A percentile compares a stretch with the other conserved stretches of the same genome.
phyloP scores from a whole-genome alignment of 2,329 filamentous ascomycete genomes.

The Diaporthe citriasiana region DNA sequence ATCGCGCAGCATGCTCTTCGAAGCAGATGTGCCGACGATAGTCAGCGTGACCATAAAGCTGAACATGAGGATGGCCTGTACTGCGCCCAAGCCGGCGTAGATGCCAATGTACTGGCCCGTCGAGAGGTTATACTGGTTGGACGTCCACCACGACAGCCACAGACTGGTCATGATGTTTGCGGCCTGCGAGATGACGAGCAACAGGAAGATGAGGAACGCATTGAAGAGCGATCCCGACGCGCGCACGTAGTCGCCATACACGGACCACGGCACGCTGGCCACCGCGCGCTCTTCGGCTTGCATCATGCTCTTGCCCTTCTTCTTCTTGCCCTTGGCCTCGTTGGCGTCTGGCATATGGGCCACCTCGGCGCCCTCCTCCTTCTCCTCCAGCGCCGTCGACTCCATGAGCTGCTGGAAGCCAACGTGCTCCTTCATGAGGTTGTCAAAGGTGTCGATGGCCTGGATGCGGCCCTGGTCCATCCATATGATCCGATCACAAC shows the following conservation, averaged over 20 bases:
- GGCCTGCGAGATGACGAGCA: slow-evolving; percentile 81
- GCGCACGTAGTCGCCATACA: slow-evolving; percentile 83
- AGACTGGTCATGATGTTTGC: slow-evolving; percentile 89
- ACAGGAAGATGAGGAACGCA: slow-evolving; percentile 72
- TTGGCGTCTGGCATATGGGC: slow-evolving; percentile 50
- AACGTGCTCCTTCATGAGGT: slow-evolving; percentile 72
- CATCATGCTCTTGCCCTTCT: slow-evolving; percentile 75
- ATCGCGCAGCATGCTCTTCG: slow-evolving; percentile 83
- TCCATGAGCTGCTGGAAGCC: slow-evolving; percentile 89
- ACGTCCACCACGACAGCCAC: slow-evolving; percentile 96
- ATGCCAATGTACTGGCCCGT: slow-evolving; percentile 80
- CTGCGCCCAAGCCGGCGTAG: slow-evolving; percentile 78
- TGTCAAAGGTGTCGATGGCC: slow-evolving; percentile 74
- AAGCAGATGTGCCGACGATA: slow-evolving; percentile 83
- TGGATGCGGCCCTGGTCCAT: slow-evolving; percentile 74
- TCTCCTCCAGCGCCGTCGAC: slow-evolving; percentile 81
- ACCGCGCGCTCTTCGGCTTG: slow-evolving; percentile 79
- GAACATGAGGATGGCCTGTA: slow-evolving; percentile 83
- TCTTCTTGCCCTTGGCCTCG: slow-evolving; percentile 65
- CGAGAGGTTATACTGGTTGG: slow-evolving; percentile 77
- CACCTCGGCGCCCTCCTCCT: slow-evolving; percentile 66
- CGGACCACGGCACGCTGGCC: slow-evolving; percentile 82
- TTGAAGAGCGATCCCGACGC: slow-evolving; percentile 81
- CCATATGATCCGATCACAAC: slow-evolving; percentile 77
- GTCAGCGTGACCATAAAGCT: slow-evolving; percentile 84